A percentile compares a stretch with the other conserved stretches of the same genome.
These are phyloP conservation scores for Cladophialophora yegresii DNA, from an alignment of 2,329 filamentous ascomycete species.

Conservation along the genomic window DNA sequence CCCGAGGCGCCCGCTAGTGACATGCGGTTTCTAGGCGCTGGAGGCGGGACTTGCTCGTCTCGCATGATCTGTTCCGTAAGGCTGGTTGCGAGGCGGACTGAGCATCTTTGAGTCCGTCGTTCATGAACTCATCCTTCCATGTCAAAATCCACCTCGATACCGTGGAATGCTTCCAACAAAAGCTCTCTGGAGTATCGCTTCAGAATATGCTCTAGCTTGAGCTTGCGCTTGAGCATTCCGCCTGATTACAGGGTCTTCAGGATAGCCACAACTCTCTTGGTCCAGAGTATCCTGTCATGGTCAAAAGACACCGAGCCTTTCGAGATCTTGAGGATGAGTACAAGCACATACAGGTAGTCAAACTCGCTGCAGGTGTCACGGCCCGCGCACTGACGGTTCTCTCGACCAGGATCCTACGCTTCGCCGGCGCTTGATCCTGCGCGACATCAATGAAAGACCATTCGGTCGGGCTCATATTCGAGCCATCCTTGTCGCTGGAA, in stretches of 20 bases:
- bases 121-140: background rate
- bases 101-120: background rate
- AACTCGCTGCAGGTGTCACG: background rate
- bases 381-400: background rate
- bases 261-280: background rate
- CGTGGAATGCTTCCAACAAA: background rate
- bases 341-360: conserved; percentile 15
- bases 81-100: conserved; percentile 13
- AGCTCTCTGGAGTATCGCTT: background rate
- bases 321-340: conserved; percentile 17
- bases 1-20: background rate
- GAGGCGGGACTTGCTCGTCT: background rate
- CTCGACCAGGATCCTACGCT: conserved; percentile 17
- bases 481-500: conserved; percentile 73
- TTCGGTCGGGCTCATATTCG: conserved; percentile 72
- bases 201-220: background rate
- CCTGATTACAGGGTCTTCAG: background rate
- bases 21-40: background rate
- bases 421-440: conserved; percentile 17
- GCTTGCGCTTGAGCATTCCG: background rate
- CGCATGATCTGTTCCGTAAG: background rate
- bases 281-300: conserved; percentile 1
- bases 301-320: conserved; percentile 17
- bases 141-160: background rate
- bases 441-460: conserved; percentile 20